phyloP scores from a whole-genome alignment of 805 yeast species.

The Myxozyma neglecta region DNA sequence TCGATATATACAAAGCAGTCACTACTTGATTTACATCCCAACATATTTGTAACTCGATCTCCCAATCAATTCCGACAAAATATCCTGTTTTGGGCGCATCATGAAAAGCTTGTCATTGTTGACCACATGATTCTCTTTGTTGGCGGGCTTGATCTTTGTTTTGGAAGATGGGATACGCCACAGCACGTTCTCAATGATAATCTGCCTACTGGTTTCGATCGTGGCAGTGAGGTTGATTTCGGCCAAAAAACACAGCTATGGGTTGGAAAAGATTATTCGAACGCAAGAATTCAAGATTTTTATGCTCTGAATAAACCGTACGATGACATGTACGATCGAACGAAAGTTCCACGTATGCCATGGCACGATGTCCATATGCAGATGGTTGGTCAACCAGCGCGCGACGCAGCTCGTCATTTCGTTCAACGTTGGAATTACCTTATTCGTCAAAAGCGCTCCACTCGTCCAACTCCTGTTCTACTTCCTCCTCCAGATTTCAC shows the following conservation, averaged over 20 bases:
- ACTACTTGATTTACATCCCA: conserved; percentile 76
- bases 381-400: conserved; percentile 88
- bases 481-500: conserved; percentile 91
- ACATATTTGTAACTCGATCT: conserved; percentile 86
- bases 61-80: conserved; percentile 93
- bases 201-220: conserved; percentile 33
- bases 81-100: conserved; percentile 98
- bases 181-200: conserved; percentile 91
- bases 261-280: conserved; percentile 97
- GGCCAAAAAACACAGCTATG: conserved; percentile 62
- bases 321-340: conserved; percentile 87
- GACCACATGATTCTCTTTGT: conserved; percentile 87
- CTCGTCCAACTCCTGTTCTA: conserved; percentile 86
- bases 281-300: conserved; percentile 91
- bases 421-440: conserved; percentile 97
- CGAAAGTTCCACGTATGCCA: conserved; percentile 87
- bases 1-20: conserved; percentile 95
- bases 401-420: conserved; percentile 90
- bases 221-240: conserved; percentile 33
- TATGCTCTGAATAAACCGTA: conserved; percentile 77
- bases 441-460: conserved; percentile 89
- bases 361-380: conserved; percentile 99
- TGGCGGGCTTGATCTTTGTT: conserved; percentile 96
- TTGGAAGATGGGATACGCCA: conserved; percentile 94
- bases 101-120: conserved; percentile 83